Conservation (phyloP, 2,329 filamentous ascomycete species). For the Annulohypoxylon truncatum region DNA sequence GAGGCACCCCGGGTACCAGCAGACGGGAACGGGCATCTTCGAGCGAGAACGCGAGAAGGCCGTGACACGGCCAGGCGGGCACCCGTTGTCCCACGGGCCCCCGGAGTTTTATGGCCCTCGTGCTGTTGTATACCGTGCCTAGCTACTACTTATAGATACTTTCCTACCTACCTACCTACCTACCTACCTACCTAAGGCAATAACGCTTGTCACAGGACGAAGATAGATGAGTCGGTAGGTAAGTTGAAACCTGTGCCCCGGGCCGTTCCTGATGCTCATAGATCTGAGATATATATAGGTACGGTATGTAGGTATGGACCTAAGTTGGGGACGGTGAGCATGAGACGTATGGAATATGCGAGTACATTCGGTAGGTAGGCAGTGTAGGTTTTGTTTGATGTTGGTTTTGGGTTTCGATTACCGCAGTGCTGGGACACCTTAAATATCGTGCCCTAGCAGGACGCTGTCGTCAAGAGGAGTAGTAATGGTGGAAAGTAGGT, state of each 20-base stretch:
- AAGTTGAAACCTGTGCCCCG: no score
- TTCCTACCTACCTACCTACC: background rate
- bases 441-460: background rate
- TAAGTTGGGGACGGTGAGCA: no score
- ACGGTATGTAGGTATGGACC: no score
- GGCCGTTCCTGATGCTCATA: background rate
- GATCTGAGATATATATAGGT: background rate
- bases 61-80: slow-evolving; percentile 3
- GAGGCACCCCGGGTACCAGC: slow-evolving; percentile 23
- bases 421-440: background rate
- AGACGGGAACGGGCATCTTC: slow-evolving; percentile 18
- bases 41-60: slow-evolving; percentile 1
- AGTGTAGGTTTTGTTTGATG: background rate
- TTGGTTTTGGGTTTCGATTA: background rate
- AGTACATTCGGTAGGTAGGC: no score
- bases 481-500: background rate
- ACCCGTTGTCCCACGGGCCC: slow-evolving; percentile 14
- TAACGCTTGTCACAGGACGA: no score
- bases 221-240: no score
- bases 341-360: no score
- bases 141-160: no score
- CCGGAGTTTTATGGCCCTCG: slow-evolving; percentile 17
- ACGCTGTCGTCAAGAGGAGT: background rate
- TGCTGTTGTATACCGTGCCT: no score
- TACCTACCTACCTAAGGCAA: no score